Evolutionary conservation across 2,329 filamentous ascomycete genomes (phyloP).

Genomic region (Fusarium azukiicola): DNA sequence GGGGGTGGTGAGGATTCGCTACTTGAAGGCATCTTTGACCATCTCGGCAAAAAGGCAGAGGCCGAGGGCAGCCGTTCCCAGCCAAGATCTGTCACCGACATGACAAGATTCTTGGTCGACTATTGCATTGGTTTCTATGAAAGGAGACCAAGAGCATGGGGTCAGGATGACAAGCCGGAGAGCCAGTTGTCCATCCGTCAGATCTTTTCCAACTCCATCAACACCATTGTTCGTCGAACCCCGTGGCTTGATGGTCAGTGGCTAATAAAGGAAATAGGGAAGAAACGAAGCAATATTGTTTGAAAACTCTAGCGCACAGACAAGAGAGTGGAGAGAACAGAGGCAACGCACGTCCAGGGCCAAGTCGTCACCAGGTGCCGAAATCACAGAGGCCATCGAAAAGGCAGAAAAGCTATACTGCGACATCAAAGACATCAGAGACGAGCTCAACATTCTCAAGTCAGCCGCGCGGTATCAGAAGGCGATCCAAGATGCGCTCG

Average conservation of each 20-base stretch:
- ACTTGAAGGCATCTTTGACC: background rate
- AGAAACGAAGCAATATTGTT: background rate
- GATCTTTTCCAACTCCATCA: background rate
- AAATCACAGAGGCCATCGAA: conserved; percentile 17
- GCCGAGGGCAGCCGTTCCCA: background rate
- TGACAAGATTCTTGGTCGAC: background rate
- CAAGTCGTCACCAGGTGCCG: no score
- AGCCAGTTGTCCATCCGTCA: background rate
- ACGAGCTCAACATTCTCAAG: conserved; percentile 49
- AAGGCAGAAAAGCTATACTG: background rate
- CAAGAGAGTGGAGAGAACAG: background rate
- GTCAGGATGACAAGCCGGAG: no score
- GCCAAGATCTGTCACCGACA: background rate
- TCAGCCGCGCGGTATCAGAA: conserved; percentile 35
- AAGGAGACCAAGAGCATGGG: background rate
- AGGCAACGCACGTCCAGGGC: no score
- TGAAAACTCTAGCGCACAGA: background rate
- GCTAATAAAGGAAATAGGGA: background rate
- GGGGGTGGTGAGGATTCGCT: background rate
- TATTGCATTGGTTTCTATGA: conserved; percentile 25
- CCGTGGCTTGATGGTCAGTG: background rate
- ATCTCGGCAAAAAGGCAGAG: background rate
- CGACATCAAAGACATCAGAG: conserved; percentile 51
- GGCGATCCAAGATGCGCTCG: conserved; percentile 24
- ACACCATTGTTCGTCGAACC: conserved; percentile 1